Conservation (phyloP, 768 basidiomycete species). For the Xerocomellus amylosporus region DNA sequence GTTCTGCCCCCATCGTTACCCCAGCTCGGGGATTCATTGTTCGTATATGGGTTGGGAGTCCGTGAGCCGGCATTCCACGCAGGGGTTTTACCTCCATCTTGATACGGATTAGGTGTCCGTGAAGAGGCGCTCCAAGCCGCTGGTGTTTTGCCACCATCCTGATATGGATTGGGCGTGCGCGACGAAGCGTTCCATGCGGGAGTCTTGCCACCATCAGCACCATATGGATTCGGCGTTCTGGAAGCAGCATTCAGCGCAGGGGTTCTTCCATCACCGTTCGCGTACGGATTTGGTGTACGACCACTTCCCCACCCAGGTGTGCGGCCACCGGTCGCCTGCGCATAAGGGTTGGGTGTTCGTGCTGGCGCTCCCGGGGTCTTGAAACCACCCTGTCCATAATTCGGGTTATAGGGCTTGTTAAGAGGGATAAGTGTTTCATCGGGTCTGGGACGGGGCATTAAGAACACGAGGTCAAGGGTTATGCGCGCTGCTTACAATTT, state of each 20-base stretch:
- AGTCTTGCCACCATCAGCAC: conserved; percentile 55
- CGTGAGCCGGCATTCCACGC: conserved; percentile 32
- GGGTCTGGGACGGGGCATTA: conserved; percentile 38
- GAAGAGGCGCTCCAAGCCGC: conserved; percentile 51
- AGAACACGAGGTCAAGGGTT: background rate
- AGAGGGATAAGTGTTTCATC: conserved; percentile 56
- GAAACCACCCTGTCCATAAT: conserved; percentile 20
- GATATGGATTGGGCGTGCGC: conserved; percentile 58
- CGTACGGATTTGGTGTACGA: conserved; percentile 70
- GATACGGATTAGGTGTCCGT: conserved; percentile 57
- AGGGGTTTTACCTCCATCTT: conserved; percentile 16
- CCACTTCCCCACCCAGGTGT: conserved; percentile 39
- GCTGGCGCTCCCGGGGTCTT: conserved; percentile 40
- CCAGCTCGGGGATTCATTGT: conserved; percentile 24
- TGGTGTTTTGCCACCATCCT: conserved; percentile 38
- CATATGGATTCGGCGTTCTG: conserved; percentile 70
- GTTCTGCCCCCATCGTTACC: conserved; percentile 44
- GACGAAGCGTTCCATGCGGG: conserved; percentile 59
- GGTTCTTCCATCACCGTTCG: conserved; percentile 53
- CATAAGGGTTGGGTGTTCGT: conserved; percentile 46
- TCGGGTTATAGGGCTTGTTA: conserved; percentile 34
- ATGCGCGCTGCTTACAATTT: conserved; percentile 55
- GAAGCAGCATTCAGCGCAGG: conserved; percentile 64
- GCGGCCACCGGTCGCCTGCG: conserved; percentile 37
- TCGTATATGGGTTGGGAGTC: conserved; percentile 52